A percentile compares a stretch with the other conserved stretches of the same genome.
Conservation (phyloP, 306 rosid species). For the Calophaca sinica region DNA sequence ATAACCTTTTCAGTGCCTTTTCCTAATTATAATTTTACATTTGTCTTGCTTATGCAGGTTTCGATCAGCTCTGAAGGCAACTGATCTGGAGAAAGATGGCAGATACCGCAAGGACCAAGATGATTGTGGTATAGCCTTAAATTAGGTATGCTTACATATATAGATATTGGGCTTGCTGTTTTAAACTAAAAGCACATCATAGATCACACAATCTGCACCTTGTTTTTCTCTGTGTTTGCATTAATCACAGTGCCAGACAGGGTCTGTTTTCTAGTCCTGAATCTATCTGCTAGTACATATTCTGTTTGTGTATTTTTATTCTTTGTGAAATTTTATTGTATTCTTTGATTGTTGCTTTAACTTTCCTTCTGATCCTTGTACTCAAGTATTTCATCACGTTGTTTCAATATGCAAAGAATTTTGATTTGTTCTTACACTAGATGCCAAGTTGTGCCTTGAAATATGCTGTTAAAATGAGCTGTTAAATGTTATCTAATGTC, state of each 20-base stretch:
- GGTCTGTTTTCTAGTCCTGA: slow-evolving; percentile 35
- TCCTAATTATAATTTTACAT: slow-evolving; percentile 14
- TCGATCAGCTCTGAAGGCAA: slow-evolving; percentile 40
- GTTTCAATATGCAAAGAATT: slow-evolving; percentile 1
- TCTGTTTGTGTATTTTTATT: slow-evolving; percentile 16
- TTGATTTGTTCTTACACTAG: slow-evolving; percentile 7
- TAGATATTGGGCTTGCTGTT: slow-evolving; percentile 19
- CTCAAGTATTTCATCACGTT: neutral
- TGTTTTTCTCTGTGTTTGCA: slow-evolving; percentile 1
- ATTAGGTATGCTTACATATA: slow-evolving; percentile 40
- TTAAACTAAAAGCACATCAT: slow-evolving; percentile 25
- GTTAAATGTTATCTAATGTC: neutral
- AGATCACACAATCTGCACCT: slow-evolving; percentile 15
- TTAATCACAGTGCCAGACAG: slow-evolving; percentile 11
- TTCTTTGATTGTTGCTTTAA: slow-evolving; percentile 13
- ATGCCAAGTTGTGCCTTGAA: slow-evolving; percentile 3
- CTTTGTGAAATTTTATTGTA: neutral
- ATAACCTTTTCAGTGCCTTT: slow-evolving; percentile 5
- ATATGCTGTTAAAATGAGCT: slow-evolving; percentile 24
- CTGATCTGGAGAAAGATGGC: slow-evolving; percentile 40
- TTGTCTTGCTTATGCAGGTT: slow-evolving; percentile 32
- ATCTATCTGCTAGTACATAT: slow-evolving; percentile 21
- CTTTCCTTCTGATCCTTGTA: neutral
- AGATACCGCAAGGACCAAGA: slow-evolving; percentile 36
- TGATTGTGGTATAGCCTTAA: slow-evolving; percentile 28